Evolutionary conservation across 2,329 filamentous ascomycete species (phyloP).

Genomic region (Hortaea sp.): DNA sequence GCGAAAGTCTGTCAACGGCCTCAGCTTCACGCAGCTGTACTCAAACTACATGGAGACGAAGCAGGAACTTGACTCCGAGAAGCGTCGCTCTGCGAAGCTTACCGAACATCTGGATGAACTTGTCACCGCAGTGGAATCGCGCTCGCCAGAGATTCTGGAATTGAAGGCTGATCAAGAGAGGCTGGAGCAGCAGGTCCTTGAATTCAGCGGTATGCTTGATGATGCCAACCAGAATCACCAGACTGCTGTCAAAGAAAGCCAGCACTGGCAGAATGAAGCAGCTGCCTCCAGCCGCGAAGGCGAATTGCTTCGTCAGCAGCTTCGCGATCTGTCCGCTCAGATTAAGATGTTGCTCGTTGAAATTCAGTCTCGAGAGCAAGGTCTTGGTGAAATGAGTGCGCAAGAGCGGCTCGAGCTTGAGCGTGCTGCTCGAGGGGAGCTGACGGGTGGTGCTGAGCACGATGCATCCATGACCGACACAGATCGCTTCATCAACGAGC

Average conservation of each 20-base stretch:
- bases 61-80: slow-evolving; percentile 62
- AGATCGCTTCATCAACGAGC: slow-evolving; percentile 78
- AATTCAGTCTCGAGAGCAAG: slow-evolving; percentile 70
- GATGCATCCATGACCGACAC: slow-evolving; percentile 69
- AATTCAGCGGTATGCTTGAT: slow-evolving; percentile 69
- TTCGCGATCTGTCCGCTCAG: slow-evolving; percentile 82
- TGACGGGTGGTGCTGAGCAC: slow-evolving; percentile 54
- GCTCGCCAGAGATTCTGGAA: slow-evolving; percentile 80
- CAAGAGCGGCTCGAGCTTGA: slow-evolving; percentile 69
- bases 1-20: slow-evolving; percentile 40
- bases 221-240: slow-evolving; percentile 74
- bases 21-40: slow-evolving; percentile 55
- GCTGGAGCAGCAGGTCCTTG: slow-evolving; percentile 68
- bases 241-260: slow-evolving; percentile 61
- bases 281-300: slow-evolving; percentile 53
- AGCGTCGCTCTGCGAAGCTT: slow-evolving; percentile 63
- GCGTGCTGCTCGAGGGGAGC: slow-evolving; percentile 64
- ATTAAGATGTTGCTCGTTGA: slow-evolving; percentile 86
- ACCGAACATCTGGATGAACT: slow-evolving; percentile 73
- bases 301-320: slow-evolving; percentile 71
- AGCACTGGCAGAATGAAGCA: slow-evolving; percentile 68
- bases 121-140: slow-evolving; percentile 72
- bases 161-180: slow-evolving; percentile 70
- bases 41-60: slow-evolving; percentile 55
- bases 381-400: slow-evolving; percentile 57